These are phyloP conservation scores for Melampsora americana DNA, from an alignment of 1,284 basidiomycete species.

Conservation along the genomic window DNA sequence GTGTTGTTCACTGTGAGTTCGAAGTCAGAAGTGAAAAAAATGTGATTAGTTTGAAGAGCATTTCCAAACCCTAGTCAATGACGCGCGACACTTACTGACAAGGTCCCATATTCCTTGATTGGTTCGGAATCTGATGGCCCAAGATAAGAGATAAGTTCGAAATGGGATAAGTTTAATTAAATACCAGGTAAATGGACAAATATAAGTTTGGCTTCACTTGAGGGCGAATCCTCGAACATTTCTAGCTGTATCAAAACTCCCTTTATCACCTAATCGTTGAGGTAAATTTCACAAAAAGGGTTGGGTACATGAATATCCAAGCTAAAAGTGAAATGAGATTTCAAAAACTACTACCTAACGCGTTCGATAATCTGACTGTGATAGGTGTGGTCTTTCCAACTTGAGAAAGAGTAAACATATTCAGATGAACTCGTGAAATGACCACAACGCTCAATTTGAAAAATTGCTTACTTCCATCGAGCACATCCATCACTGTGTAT, in stretches of 20 bases:
- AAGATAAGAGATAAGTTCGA: background rate
- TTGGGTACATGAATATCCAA: background rate
- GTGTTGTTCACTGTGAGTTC: slow-evolving; percentile 17
- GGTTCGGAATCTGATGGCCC: slow-evolving; percentile 9
- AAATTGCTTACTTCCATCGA: slow-evolving; percentile 9
- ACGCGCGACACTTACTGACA: background rate
- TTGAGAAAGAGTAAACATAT: background rate
- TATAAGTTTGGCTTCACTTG: slow-evolving; percentile 8
- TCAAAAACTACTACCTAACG: slow-evolving; percentile 4
- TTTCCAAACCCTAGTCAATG: background rate
- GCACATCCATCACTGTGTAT: slow-evolving; percentile 28
- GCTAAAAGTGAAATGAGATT: background rate
- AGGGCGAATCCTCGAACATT: slow-evolving; percentile 38
- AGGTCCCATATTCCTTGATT: slow-evolving; percentile 34
- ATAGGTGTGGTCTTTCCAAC: slow-evolving; percentile 20
- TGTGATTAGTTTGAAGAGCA: background rate
- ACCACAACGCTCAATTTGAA: background rate
- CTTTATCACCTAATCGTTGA: slow-evolving; percentile 18
- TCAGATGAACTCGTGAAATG: background rate
- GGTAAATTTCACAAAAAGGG: background rate
- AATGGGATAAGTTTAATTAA: background rate
- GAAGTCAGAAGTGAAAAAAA: background rate
- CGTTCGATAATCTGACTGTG: slow-evolving; percentile 32
- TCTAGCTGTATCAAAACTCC: slow-evolving; percentile 31
- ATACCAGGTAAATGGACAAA: background rate